These are phyloP conservation scores for Hyaloscypha bicolor DNA, from an alignment of 495 filamentous ascomycete genomes.

Conservation along the genomic window DNA sequence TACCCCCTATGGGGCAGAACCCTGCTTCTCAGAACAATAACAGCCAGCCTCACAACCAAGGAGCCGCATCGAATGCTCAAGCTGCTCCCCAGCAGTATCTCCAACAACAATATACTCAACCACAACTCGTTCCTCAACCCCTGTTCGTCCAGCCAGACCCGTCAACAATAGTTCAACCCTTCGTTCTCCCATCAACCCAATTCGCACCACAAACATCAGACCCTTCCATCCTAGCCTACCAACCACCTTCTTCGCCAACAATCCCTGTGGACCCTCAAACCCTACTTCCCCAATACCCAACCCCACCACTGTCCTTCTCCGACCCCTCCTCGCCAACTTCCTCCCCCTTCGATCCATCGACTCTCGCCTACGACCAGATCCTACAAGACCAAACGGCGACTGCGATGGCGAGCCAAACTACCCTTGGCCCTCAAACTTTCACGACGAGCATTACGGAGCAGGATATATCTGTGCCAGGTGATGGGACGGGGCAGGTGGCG, in stretches of 20 bases:
- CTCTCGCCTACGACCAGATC: slow-evolving; percentile 9
- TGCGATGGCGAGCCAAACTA: slow-evolving; percentile 6
- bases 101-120: not conserved
- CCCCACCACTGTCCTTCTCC: slow-evolving; percentile 1
- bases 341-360: not conserved
- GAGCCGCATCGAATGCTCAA: not conserved
- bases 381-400: slow-evolving; percentile 6
- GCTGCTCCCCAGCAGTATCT: not conserved
- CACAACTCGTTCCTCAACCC: not conserved
- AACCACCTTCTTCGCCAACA: not conserved
- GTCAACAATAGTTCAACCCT: not conserved
- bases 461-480: slow-evolving; percentile 4
- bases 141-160: not conserved
- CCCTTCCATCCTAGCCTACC: not conserved
- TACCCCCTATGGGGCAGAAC: not conserved
- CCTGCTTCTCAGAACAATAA: not conserved
- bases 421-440: not conserved
- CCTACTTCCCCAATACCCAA: not conserved
- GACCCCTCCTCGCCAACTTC: not conserved
- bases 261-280: not conserved
- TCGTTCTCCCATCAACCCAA: not conserved
- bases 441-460: slow-evolving; percentile 4
- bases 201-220: not conserved
- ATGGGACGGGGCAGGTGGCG: not conserved
- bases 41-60: not conserved